Percentiles rank a stretch among this genome's conserved stretches.
Evolutionary conservation across 768 basidiomycete species (phyloP).

Genomic region (Rhizopogon salebrosus): DNA sequence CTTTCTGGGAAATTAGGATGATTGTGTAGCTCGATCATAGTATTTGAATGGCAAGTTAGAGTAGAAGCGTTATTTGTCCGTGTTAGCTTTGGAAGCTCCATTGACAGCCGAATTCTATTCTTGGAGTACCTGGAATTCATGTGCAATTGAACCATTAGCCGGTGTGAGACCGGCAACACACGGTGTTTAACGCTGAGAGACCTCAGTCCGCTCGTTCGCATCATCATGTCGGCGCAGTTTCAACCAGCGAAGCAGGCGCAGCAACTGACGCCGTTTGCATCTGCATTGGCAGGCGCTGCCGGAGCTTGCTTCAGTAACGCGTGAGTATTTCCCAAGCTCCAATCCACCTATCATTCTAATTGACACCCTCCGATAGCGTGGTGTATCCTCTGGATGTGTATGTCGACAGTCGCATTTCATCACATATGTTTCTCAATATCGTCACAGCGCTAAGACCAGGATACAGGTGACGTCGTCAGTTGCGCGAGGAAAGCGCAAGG

Average conservation of each 20-base stretch:
- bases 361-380: slow-evolving; percentile 41
- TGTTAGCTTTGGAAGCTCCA: neutral
- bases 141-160: neutral
- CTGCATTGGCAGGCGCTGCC: slow-evolving; percentile 88
- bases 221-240: slow-evolving; percentile 33
- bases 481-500: slow-evolving; percentile 47
- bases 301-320: slow-evolving; percentile 92
- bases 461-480: slow-evolving; percentile 76
- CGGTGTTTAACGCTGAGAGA: neutral
- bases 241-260: slow-evolving; percentile 53
- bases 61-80: neutral
- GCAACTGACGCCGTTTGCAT: slow-evolving; percentile 77
- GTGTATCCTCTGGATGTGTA: slow-evolving; percentile 96
- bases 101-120: neutral
- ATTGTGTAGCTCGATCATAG: neutral
- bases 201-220: neutral
- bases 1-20: neutral
- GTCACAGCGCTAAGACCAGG: slow-evolving; percentile 80
- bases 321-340: slow-evolving; percentile 41
- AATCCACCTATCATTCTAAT: slow-evolving; percentile 5
- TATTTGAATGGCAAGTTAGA: neutral
- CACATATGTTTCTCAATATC: slow-evolving; percentile 5
- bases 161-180: neutral
- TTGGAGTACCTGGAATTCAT: neutral
- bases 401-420: slow-evolving; percentile 23